Conservation (phyloP, 768 basidiomycete species). For the Termitomyces sp. region DNA sequence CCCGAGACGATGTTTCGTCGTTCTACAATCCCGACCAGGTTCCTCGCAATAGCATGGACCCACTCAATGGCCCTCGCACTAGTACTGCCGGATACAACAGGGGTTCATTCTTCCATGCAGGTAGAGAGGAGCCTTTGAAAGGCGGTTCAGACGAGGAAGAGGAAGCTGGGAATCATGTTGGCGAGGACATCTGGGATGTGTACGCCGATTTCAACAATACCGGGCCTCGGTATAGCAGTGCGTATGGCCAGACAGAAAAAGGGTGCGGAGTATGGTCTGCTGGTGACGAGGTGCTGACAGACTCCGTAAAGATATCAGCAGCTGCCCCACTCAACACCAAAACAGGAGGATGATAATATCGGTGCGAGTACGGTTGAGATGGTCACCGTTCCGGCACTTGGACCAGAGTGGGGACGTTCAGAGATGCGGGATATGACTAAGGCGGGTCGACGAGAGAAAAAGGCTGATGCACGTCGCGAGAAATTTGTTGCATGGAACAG, state of each 20-base stretch:
- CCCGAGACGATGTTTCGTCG: conserved; percentile 66
- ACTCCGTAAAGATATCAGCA: conserved; percentile 40
- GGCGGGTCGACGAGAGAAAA: conserved; percentile 61
- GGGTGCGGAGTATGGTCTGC: conserved; percentile 36
- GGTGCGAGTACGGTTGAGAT: conserved; percentile 65
- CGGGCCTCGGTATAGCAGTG: conserved; percentile 72
- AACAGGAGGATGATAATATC: conserved; percentile 33
- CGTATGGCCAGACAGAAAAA: conserved; percentile 43
- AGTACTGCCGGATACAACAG: conserved; percentile 71
- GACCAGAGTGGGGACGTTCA: conserved; percentile 82
- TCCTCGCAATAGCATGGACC: conserved; percentile 48
- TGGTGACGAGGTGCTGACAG: conserved; percentile 7
- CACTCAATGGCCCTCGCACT: conserved; percentile 34
- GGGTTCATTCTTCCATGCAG: conserved; percentile 63
- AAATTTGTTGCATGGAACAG: conserved; percentile 78
- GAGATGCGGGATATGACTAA: conserved; percentile 81
- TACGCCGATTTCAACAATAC: conserved; percentile 89
- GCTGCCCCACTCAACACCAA: conserved; percentile 35
- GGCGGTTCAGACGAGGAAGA: conserved; percentile 75
- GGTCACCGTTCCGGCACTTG: conserved; percentile 89
- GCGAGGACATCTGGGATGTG: conserved; percentile 66
- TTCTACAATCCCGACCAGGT: conserved; percentile 54
- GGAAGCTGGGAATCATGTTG: conserved; percentile 27
- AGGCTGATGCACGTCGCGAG: conserved; percentile 46
- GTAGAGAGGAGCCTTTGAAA: conserved; percentile 74